Conservation (phyloP, 2,329 filamentous ascomycete species). For the Blumeria graminis region DNA sequence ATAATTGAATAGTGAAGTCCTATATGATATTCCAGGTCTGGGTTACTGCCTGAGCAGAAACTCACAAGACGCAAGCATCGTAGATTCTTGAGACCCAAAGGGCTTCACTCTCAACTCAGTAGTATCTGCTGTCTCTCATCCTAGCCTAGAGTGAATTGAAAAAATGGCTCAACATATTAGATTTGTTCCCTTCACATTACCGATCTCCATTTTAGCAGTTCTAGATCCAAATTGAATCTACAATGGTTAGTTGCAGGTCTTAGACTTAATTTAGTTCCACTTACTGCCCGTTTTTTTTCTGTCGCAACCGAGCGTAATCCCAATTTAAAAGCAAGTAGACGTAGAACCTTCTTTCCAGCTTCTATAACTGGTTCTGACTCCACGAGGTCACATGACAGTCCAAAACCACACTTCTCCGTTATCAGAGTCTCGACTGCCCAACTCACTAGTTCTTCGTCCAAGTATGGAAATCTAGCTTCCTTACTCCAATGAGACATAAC, state of each 20-base stretch:
- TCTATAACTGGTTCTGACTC: constrained; percentile 27
- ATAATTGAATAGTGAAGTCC: constrained; percentile 9
- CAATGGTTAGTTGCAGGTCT: constrained; percentile 6
- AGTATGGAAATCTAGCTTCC: constrained; percentile 72
- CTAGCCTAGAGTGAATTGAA: constrained; percentile 21
- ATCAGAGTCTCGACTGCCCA: constrained; percentile 56
- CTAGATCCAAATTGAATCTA: constrained; percentile 64
- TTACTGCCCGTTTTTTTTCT: constrained; percentile 83
- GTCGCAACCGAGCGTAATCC: constrained; percentile 45
- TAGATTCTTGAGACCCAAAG: constrained; percentile 11
- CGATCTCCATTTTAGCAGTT: constrained; percentile 60
- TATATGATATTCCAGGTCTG: constrained; percentile 10
- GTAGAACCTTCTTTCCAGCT: constrained; percentile 56
- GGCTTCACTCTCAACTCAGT: constrained; percentile 27
- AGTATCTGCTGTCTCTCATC: constrained; percentile 52
- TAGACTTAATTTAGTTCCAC: constrained; percentile 13
- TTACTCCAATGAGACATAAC: constrained; percentile 74
- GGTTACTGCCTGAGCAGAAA: constrained; percentile 22
- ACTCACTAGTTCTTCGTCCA: constrained; percentile 67
- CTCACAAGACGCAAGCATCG: constrained; percentile 17
- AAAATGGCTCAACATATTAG: constrained; percentile 21
- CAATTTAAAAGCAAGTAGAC: constrained; percentile 50
- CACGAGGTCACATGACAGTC: constrained; percentile 12
- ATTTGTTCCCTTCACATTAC: constrained; percentile 44
- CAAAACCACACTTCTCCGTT: constrained; percentile 76